These are phyloP conservation scores for Paraconiothyrium sp. DNA, from an alignment of 2,329 filamentous ascomycete genomes.

Conservation along the genomic window DNA sequence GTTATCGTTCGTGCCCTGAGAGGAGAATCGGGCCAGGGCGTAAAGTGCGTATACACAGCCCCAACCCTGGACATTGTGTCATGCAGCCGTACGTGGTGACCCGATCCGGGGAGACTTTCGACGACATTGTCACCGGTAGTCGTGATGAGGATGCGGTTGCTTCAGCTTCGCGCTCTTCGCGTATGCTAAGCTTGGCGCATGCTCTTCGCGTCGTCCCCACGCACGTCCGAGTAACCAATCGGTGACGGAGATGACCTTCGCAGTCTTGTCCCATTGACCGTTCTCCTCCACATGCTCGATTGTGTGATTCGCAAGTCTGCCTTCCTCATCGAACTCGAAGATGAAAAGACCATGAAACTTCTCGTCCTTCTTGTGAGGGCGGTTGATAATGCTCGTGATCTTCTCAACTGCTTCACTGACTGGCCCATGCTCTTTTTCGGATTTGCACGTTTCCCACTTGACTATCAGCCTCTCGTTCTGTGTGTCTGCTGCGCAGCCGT, in stretches of 20 bases:
- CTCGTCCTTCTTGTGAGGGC: conserved; percentile 58
- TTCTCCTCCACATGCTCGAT: conserved; percentile 93
- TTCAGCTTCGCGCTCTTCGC: conserved; percentile 30
- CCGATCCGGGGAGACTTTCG: background rate
- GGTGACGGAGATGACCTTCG: conserved; percentile 87
- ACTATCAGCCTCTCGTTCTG: conserved; percentile 85
- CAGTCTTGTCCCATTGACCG: conserved; percentile 82
- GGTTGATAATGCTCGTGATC: conserved; percentile 65
- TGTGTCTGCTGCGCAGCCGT: conserved; percentile 56
- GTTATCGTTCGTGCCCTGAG: background rate
- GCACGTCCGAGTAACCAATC: conserved; percentile 93
- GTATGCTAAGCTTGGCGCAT: conserved; percentile 56
- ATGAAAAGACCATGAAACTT: conserved; percentile 93
- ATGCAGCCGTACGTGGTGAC: background rate
- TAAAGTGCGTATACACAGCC: background rate
- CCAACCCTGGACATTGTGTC: no score
- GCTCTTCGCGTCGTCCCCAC: conserved; percentile 59
- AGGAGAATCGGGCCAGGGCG: background rate
- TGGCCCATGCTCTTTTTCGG: conserved; percentile 56
- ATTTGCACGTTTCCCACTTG: conserved; percentile 79
- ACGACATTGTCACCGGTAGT: conserved; percentile 7
- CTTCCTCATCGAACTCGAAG: conserved; percentile 92
- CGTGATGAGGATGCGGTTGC: conserved; percentile 15
- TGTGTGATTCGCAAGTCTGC: conserved; percentile 84
- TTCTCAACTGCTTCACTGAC: conserved; percentile 62